Evolutionary conservation across 139 green algal species (phyloP).

Genomic region (Zygnema circumcarinatum): DNA sequence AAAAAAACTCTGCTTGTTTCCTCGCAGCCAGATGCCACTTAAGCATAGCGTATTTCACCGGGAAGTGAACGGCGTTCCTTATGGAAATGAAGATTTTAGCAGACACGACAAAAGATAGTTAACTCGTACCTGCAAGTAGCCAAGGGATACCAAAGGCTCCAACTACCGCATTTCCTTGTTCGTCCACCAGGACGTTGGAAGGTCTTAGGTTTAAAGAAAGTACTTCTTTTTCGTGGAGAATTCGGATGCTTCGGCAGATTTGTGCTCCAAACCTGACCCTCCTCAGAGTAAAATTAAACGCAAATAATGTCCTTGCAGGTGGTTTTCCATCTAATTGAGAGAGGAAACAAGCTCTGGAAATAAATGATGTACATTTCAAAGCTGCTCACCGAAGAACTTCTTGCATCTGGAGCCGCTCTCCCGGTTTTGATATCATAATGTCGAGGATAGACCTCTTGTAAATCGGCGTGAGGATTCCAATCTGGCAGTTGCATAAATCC

Average conservation of each 20-base stretch:
- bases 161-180: neutral
- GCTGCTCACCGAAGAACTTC: neutral
- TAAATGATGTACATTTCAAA: too few species aligned
- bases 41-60: too few species aligned
- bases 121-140: conserved; percentile 6
- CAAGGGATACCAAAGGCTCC: conserved; percentile 17
- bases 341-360: too few species aligned
- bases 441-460: neutral
- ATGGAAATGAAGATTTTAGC: too few species aligned
- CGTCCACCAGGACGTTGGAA: conserved; percentile 21
- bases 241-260: neutral
- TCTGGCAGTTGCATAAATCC: neutral
- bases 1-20: too few species aligned
- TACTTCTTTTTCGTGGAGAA: conserved; percentile 11
- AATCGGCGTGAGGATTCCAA: neutral
- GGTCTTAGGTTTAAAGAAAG: conserved; percentile 26
- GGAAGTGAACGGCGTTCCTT: too few species aligned
- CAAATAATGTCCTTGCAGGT: too few species aligned
- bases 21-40: too few species aligned
- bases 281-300: too few species aligned
- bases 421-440: neutral
- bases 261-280: conserved; percentile 18
- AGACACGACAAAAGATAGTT: neutral
- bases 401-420: neutral
- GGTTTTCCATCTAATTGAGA: too few species aligned